Evolutionary conservation across 2,329 filamentous ascomycete species (phyloP).

Genomic region (Trichophyton rubrum): DNA sequence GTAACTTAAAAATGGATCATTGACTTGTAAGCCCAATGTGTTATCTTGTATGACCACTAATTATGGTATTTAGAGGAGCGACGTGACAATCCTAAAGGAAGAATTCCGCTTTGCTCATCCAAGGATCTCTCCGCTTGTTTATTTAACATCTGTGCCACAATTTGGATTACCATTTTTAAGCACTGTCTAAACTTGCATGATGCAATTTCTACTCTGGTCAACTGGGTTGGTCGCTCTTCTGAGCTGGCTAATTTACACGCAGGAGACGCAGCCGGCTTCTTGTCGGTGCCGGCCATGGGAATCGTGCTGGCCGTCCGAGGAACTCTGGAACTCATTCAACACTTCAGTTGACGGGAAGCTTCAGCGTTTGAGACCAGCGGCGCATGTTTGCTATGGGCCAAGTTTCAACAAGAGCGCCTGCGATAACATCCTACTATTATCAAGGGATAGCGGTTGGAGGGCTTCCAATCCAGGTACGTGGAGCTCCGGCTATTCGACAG

Average conservation of each 20-base stretch:
- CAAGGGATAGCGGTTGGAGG: conserved; percentile 5
- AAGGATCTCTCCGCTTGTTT: background rate
- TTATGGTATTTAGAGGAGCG: background rate
- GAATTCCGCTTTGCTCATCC: background rate
- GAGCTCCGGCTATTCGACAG: too few species aligned
- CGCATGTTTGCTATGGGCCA: conserved; percentile 5
- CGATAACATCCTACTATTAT: background rate
- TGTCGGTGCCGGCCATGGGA: conserved; percentile 8
- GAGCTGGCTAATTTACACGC: background rate
- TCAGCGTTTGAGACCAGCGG: conserved; percentile 2
- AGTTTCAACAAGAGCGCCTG: conserved; percentile 6
- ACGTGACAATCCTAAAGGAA: background rate
- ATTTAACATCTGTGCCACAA: background rate
- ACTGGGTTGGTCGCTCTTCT: background rate
- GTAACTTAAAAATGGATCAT: background rate
- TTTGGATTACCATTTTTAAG: background rate
- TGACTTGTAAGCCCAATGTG: background rate
- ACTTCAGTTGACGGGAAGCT: conserved; percentile 6
- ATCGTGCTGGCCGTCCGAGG: conserved; percentile 6
- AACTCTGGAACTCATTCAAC: conserved; percentile 6
- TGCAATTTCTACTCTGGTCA: background rate
- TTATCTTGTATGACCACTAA: background rate
- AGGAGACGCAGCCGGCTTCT: background rate
- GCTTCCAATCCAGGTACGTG: background rate
- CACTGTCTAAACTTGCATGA: background rate